Conservation (phyloP, 1,284 basidiomycete genomes). For the Schizopora paradoxa region DNA sequence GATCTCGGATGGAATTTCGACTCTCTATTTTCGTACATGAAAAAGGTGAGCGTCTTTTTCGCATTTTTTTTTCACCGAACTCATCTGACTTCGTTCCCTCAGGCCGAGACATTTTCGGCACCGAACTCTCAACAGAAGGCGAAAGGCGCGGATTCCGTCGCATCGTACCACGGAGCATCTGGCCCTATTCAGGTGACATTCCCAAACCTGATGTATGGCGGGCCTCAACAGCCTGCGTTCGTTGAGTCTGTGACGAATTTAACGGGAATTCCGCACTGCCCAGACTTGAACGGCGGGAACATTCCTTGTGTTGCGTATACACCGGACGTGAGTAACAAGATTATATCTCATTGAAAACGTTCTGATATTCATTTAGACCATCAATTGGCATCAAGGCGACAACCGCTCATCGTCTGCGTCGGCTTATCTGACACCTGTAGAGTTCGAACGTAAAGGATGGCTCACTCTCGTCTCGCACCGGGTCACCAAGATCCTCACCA, state of each 20-base stretch:
- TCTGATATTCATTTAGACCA: too few relatives aligned
- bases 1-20: constrained; percentile 54
- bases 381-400: constrained; percentile 31
- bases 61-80: not conserved
- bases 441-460: constrained; percentile 30
- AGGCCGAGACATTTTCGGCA: constrained; percentile 31
- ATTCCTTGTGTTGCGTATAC: constrained; percentile 33
- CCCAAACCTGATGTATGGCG: constrained; percentile 30
- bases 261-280: constrained; percentile 22
- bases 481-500: constrained; percentile 24
- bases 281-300: constrained; percentile 32
- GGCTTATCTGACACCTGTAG: constrained; percentile 38
- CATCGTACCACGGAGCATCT: constrained; percentile 30
- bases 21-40: constrained; percentile 44
- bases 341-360: too few relatives aligned
- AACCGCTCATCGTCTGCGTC: constrained; percentile 36
- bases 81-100: not conserved
- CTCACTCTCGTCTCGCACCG: constrained; percentile 32
- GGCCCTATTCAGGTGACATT: constrained; percentile 32
- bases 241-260: constrained; percentile 25
- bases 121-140: constrained; percentile 28
- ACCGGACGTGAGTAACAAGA: too few relatives aligned
- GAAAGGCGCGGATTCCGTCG: constrained; percentile 27
- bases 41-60: constrained; percentile 29
- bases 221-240: constrained; percentile 33